Conservation (phyloP, 306 rosid genomes). For the Senna siamea region DNA sequence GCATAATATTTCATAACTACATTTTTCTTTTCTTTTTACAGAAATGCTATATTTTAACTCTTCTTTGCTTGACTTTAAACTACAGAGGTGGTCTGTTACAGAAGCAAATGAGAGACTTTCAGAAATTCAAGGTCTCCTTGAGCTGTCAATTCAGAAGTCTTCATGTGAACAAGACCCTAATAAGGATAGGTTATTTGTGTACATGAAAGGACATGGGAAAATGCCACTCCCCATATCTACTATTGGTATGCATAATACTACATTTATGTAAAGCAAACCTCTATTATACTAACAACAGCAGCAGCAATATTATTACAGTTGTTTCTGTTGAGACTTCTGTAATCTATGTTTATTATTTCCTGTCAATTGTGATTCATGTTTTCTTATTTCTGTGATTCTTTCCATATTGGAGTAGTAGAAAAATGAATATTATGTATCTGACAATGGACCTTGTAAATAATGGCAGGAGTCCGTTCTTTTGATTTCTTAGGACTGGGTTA, state of each 20-base stretch:
- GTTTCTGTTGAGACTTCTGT: constrained; percentile 16
- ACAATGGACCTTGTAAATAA: constrained; percentile 35
- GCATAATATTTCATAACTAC: constrained; percentile 31
- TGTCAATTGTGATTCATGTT: constrained; percentile 23
- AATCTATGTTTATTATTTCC: constrained; percentile 28
- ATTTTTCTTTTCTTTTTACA: background rate
- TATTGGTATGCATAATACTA: constrained; percentile 52
- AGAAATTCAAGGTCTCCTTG: constrained; percentile 89
- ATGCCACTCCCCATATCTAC: constrained; percentile 72
- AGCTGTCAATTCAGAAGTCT: constrained; percentile 89
- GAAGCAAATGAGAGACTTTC: constrained; percentile 81
- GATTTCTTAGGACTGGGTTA: constrained; percentile 95
- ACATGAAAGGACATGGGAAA: constrained; percentile 71
- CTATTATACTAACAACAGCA: background rate
- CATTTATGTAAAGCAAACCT: background rate
- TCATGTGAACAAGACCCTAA: constrained; percentile 77
- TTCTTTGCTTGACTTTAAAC: constrained; percentile 46
- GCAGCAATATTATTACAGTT: constrained; percentile 13
- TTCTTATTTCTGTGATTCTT: background rate
- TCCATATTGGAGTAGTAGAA: constrained; percentile 2
- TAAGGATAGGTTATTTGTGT: constrained; percentile 84
- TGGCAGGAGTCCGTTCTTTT: constrained; percentile 88
- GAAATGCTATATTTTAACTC: constrained; percentile 34
- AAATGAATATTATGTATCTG: constrained; percentile 27
- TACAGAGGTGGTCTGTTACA: constrained; percentile 80